Percentiles rank a stretch among this genome's conserved stretches.
These are phyloP conservation scores for Angomonas deanei DNA, from an alignment of 208 protist genomes.

Conservation along the genomic window DNA sequence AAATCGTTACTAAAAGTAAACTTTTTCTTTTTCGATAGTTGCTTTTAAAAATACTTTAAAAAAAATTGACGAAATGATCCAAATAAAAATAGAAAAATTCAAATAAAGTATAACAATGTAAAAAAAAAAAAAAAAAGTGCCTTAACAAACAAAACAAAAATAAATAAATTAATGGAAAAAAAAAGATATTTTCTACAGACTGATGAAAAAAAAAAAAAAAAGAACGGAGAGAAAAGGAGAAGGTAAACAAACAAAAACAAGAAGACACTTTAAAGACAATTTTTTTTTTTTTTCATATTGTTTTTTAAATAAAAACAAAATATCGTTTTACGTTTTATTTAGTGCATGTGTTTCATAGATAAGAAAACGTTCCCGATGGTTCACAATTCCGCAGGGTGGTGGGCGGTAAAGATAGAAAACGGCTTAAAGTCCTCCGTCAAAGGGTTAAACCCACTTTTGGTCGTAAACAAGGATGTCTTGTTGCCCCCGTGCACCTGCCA, in stretches of 20 bases:
- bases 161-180: slow-evolving; percentile 12
- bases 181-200: background rate
- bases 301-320: background rate
- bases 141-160: background rate
- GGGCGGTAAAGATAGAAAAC: slow-evolving; percentile 76
- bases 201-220: slow-evolving; percentile 13
- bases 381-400: slow-evolving; percentile 77
- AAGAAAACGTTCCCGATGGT: background rate
- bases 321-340: background rate
- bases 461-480: slow-evolving; percentile 80
- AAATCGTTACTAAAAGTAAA: background rate
- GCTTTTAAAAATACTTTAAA: background rate
- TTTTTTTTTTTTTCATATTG: background rate
- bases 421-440: slow-evolving; percentile 77
- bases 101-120: slow-evolving; percentile 7
- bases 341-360: background rate
- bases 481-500: slow-evolving; percentile 75
- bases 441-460: slow-evolving; percentile 80
- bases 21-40: background rate
- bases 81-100: slow-evolving; percentile 9
- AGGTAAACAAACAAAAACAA: slow-evolving; percentile 3
- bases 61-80: background rate
- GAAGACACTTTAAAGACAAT: background rate
- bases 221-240: background rate
- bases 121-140: background rate